These are phyloP conservation scores for Suillus sp. DNA, from an alignment of 768 basidiomycete species.

Conservation along the genomic window DNA sequence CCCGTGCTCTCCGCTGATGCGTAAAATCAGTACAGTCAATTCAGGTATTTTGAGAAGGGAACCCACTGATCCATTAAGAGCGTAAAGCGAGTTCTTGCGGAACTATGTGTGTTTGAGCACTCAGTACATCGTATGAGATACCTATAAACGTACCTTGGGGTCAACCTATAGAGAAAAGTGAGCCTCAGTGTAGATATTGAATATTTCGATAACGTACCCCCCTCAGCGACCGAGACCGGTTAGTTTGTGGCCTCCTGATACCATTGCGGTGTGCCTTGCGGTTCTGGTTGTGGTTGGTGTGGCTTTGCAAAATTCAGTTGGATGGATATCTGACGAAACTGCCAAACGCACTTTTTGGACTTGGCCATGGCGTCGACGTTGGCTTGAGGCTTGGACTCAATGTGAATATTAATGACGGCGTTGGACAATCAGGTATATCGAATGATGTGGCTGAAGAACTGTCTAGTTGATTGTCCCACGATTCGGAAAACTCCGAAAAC, in stretches of 20 bases:
- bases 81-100: constrained; percentile 79
- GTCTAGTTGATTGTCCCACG: constrained; percentile 22
- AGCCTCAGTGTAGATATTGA: constrained; percentile 15
- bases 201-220: constrained; percentile 67
- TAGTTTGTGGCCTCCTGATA: constrained; percentile 80
- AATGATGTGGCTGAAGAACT: constrained; percentile 38
- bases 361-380: constrained; percentile 74
- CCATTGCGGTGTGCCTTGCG: constrained; percentile 98
- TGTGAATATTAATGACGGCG: background rate
- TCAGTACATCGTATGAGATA: background rate
- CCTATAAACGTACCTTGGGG: constrained; percentile 57
- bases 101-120: constrained; percentile 49
- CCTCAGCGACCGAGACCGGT: constrained; percentile 78
- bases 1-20: constrained; percentile 64
- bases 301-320: constrained; percentile 46
- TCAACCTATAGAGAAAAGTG: constrained; percentile 58
- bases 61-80: constrained; percentile 75
- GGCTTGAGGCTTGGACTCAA: constrained; percentile 16
- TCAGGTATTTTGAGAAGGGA: background rate
- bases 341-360: constrained; percentile 84
- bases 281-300: constrained; percentile 95
- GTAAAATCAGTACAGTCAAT: constrained; percentile 10
- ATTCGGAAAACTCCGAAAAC: constrained; percentile 25
- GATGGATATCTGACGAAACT: constrained; percentile 12
- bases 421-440: constrained; percentile 9